A percentile compares a stretch with the other conserved stretches of the same genome.
phyloP scores from a whole-genome alignment of 768 basidiomycete species.

The Tricholoma furcatifolium region DNA sequence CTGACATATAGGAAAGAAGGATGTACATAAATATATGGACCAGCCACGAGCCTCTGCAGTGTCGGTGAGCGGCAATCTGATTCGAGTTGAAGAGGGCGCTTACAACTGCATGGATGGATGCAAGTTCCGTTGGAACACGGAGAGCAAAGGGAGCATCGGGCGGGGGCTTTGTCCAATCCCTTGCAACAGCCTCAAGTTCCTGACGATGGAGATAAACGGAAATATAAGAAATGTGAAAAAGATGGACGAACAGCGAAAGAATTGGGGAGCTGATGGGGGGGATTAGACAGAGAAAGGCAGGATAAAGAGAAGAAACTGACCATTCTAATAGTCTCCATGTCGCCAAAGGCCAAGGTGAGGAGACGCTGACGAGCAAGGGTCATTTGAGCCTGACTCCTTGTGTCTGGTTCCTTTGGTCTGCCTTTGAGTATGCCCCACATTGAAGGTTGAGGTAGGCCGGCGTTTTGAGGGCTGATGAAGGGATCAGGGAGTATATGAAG shows the following conservation, averaged over 20 bases:
- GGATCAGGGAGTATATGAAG: constrained; percentile 27
- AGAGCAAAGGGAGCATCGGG: constrained; percentile 74
- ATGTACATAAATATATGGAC: constrained; percentile 81
- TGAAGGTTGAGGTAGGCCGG: constrained; percentile 51
- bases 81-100: constrained; percentile 26
- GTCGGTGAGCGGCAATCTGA: background rate
- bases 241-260: constrained; percentile 56
- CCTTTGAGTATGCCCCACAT: constrained; percentile 73
- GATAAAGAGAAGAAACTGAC: constrained; percentile 31
- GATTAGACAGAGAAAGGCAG: constrained; percentile 13
- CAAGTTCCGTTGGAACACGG: constrained; percentile 85
- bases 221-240: background rate
- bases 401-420: constrained; percentile 67
- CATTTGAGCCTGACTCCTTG: constrained; percentile 58
- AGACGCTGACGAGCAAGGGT: constrained; percentile 72
- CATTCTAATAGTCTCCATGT: constrained; percentile 85
- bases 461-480: constrained; percentile 60
- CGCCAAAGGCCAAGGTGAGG: constrained; percentile 77
- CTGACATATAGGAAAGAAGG: constrained; percentile 10
- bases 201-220: constrained; percentile 26
- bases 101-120: constrained; percentile 81
- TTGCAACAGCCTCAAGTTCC: constrained; percentile 79
- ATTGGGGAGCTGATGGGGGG: constrained; percentile 58
- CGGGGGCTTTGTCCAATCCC: constrained; percentile 86
- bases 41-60: constrained; percentile 69